Base-by-base conservation (phyloP, 805 yeast species). In the Candida rishiriensis region DNA sequence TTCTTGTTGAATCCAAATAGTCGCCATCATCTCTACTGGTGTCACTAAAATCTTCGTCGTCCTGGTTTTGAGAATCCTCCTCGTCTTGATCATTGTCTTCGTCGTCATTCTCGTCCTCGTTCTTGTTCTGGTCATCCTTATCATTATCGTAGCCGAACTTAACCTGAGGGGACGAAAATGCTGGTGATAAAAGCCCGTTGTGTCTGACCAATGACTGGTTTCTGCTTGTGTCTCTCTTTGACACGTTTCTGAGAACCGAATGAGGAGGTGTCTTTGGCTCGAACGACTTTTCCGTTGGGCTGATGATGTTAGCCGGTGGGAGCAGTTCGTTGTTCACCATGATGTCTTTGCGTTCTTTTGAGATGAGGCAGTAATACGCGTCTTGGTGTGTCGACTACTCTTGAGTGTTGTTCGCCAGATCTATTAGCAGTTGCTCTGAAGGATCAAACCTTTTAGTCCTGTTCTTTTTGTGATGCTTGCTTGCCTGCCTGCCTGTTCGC, bases 91-190 rank as follows among this genome's bases (percentile, higher is more conserved):
- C 38, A 44, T 14, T 50, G 42, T 26, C 47, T 47, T 40, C 50
- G 52, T 39, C 52, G 42, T 39, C 52, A 41, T 42, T 46, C 38
- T 26, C 41, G 37, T 26, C 34, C 17, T 36, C 26, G 26, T 21
- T 21, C 4, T 38, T 14, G 47, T 41, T 29, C 43, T 33, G n/a
- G 35, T 49, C 38, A 9, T 29, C 26, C 30, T n/a, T 29, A 5
- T 28, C 48, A 16, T 46, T 34, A 9, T 44, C 46, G 10, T 41
- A 50, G 18, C 46, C 49, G 32, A 43, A 44, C 29, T 47, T 44
- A 30, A 54, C 40, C 31, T 70, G 76, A 7, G 82, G 83, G 12
- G 80, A 75, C 9, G 80, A 75, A 48, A 72, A 69, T 16, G 65
- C 70, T 3, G 70, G 70, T 3, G 70, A 65, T n/a, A 66, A 47